Percentiles rank a stretch among this genome's conserved stretches.
Conservation (phyloP, 2,329 filamentous ascomycete species). For the Ilyonectria destructans region DNA sequence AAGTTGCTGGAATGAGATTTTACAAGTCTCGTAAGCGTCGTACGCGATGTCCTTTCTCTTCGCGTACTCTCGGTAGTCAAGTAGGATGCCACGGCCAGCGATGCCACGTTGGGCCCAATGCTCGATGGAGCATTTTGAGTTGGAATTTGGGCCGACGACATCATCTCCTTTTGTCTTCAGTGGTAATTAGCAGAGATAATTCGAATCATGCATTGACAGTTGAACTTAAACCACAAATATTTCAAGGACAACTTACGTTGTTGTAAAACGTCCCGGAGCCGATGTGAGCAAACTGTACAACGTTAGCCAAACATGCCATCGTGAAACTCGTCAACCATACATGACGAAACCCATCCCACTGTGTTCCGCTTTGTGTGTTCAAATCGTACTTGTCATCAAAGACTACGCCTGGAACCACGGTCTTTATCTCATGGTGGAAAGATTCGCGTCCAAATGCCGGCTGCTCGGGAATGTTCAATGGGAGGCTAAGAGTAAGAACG, state of each 20-base stretch:
- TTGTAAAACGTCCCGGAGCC: slow-evolving; percentile 3
- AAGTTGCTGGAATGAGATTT: slow-evolving; percentile 62
- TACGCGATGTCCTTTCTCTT: slow-evolving; percentile 54
- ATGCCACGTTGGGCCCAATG: slow-evolving; percentile 54
- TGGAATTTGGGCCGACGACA: background rate
- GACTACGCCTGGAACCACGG: background rate
- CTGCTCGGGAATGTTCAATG: background rate
- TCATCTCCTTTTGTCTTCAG: background rate
- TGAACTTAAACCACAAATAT: no score
- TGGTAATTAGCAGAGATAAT: background rate
- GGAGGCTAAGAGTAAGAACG: background rate
- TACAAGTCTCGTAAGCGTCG: slow-evolving; percentile 58
- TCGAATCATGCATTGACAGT: background rate
- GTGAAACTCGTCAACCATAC: background rate
- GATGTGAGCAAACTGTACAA: slow-evolving; percentile 1
- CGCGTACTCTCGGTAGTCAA: slow-evolving; percentile 68
- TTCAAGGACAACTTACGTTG: background rate
- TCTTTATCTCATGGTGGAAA: background rate
- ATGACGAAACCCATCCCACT: slow-evolving; percentile 14
- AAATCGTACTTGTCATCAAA: slow-evolving; percentile 5
- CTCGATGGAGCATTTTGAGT: slow-evolving; percentile 6
- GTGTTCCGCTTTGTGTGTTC: slow-evolving; percentile 20
- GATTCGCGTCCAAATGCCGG: slow-evolving; percentile 11
- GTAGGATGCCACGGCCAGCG: slow-evolving; percentile 65
- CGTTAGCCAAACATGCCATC: background rate